phyloP scores from a whole-genome alignment of 2,329 filamentous ascomycete genomes.

The Pseudogymnoascus sp. region DNA sequence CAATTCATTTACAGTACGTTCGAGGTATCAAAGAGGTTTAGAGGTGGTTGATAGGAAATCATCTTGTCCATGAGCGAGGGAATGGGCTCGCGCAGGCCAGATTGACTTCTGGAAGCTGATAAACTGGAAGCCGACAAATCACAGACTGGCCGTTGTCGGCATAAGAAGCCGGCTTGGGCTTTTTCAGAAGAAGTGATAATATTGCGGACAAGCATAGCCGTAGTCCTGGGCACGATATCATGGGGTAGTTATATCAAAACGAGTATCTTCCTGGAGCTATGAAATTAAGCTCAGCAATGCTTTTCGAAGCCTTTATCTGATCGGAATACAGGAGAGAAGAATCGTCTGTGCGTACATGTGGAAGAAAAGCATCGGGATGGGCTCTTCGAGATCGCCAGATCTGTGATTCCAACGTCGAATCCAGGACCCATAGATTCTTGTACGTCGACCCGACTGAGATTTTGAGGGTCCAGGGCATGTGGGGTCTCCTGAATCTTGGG shows the following conservation, averaged over 20 bases:
- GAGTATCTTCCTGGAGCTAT: neutral
- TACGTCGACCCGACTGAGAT: neutral
- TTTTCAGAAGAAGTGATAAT: neutral
- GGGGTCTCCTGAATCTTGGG: slow-evolving; percentile 3
- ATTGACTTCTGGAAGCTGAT: neutral
- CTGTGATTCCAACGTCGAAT: slow-evolving; percentile 3
- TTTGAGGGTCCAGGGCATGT: slow-evolving; percentile 6
- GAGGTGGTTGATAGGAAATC: neutral
- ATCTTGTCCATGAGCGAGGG: neutral
- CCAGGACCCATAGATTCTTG: neutral
- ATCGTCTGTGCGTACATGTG: neutral
- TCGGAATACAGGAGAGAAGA: neutral
- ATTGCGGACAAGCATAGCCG: neutral
- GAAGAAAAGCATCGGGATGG: neutral
- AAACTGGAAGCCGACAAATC: neutral
- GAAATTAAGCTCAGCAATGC: neutral
- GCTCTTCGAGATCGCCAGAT: neutral
- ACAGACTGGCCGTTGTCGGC: neutral
- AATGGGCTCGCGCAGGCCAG: neutral
- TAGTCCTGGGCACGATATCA: neutral
- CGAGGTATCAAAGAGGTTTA: neutral
- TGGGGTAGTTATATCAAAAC: neutral
- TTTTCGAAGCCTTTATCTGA: neutral
- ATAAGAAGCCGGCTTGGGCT: neutral
- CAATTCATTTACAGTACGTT: neutral